Conservation (phyloP, 73 alveolate species). For the Uronychia binucleata region DNA sequence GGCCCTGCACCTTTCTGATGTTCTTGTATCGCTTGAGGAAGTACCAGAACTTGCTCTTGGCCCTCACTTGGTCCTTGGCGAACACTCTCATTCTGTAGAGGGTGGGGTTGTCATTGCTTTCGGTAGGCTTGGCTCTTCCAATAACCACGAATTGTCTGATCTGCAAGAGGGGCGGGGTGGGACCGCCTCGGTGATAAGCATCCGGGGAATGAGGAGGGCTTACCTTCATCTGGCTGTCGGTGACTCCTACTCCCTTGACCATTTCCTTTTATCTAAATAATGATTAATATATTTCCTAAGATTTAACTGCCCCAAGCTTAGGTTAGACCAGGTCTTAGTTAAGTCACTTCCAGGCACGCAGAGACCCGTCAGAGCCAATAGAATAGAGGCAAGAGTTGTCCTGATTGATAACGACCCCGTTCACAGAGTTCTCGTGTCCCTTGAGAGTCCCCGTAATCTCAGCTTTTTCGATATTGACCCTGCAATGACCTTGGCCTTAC, state of each 20-base stretch:
- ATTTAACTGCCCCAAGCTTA: background rate
- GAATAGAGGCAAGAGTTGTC: conserved; percentile 51
- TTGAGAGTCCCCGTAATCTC: conserved; percentile 41
- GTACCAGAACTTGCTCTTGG: conserved; percentile 94
- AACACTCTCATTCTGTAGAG: conserved; percentile 89
- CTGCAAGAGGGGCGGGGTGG: conserved; percentile 20
- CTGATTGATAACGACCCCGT: conserved; percentile 45
- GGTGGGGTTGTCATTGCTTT: conserved; percentile 81
- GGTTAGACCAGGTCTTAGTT: background rate
- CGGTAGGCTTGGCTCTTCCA: conserved; percentile 86
- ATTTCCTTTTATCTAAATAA: conserved; percentile 25
- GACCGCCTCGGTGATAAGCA: too few relatives aligned
- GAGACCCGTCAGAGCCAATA: conserved; percentile 31
- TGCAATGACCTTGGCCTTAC: too few relatives aligned
- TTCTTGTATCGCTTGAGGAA: conserved; percentile 89
- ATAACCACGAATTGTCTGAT: conserved; percentile 81
- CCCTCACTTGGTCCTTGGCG: conserved; percentile 84
- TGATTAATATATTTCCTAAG: conserved; percentile 21
- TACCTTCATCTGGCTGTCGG: conserved; percentile 39
- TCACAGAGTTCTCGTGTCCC: conserved; percentile 62
- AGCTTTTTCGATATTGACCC: conserved; percentile 36
- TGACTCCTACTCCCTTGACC: conserved; percentile 59
- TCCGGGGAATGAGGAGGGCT: background rate
- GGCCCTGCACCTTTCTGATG: conserved; percentile 84
- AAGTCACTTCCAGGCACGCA: conserved; percentile 53